These are phyloP conservation scores for Tremellales sp. DNA, from an alignment of 1,284 basidiomycete species.

Conservation along the genomic window DNA sequence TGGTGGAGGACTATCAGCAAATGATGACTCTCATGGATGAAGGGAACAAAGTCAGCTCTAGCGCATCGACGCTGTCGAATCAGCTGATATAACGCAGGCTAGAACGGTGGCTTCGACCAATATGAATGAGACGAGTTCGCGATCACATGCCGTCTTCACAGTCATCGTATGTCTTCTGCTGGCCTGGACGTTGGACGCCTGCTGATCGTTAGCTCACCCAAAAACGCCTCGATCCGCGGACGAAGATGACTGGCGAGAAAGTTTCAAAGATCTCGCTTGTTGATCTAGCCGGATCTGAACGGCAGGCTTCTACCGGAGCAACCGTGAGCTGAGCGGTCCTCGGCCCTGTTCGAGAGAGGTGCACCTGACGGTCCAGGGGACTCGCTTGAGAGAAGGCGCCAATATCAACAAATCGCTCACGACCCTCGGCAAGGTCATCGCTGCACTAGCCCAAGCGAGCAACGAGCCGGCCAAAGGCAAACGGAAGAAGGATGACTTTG, in stretches of 20 bases:
- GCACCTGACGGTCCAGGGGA: constrained; percentile 53
- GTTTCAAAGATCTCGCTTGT: constrained; percentile 92
- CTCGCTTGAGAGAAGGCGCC: constrained; percentile 89
- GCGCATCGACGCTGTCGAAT: not conserved
- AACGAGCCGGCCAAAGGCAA: constrained; percentile 58
- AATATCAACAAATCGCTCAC: constrained; percentile 98
- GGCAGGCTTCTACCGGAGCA: constrained; percentile 94
- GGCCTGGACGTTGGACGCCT: not conserved
- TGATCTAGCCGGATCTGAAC: constrained; percentile 94
- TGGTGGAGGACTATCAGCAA: constrained; percentile 84
- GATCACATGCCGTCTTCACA: constrained; percentile 97
- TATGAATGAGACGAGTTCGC: constrained; percentile 99
- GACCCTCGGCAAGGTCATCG: constrained; percentile 95
- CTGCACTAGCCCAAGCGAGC: constrained; percentile 76
- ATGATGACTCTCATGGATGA: constrained; percentile 99
- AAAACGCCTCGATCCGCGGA: constrained; percentile 75
- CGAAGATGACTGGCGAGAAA: constrained; percentile 88
- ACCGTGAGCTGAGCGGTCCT: constrained; percentile 51
- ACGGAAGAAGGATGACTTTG: constrained; percentile 83
- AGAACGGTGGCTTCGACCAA: constrained; percentile 96
- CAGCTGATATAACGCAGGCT: constrained; percentile 50
- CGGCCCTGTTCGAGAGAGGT: not conserved
- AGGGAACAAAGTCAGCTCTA: constrained; percentile 71
- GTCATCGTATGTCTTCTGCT: constrained; percentile 55
- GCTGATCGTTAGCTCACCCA: constrained; percentile 61